Base-by-base conservation (phyloP, 139 green algal genomes). In the Micractinium conductrix region DNA sequence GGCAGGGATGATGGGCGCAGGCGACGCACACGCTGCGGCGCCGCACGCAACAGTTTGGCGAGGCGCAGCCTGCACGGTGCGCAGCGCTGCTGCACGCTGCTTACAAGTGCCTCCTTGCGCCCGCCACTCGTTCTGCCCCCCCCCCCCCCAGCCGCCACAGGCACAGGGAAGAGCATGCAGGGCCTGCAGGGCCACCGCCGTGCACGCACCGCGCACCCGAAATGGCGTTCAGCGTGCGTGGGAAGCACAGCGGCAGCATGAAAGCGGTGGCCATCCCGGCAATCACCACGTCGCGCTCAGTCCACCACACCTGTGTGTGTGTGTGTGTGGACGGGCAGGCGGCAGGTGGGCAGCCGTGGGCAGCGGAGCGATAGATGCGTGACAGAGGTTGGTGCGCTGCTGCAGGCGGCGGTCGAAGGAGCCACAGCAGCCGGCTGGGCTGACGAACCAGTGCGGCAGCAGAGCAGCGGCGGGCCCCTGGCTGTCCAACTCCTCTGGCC, bases 221-320 rank as follows among this genome's bases (percentile, higher is more conserved):
- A 14, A 84, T 84, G 37, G 83, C 83, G 35, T 67, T 53, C 63
- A 81, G 60, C 6, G 65, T 89, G 78, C 65, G 86, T 17, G 90
- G 89, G 69, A 95, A 89, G 88, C 93, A 96, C 67, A 96, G 80
- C 0, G 91, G 90, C 75, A 92, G 69, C 73, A 92, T 83, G 19
- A 93, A 80, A 0, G 84, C 5, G 33, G 86, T 1, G 0, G 85
- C 79, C 10, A 91, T 10, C 1, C 50, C 38, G 0, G 74, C 55
- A 48, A 94, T 87, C 38, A 95, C 74, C 21, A 75, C 5, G 3
- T 82, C 35, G 12, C 92, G 71, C 10, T 44, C 33, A 9, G 79
- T 78, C 75, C 75, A 81, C 75, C 75, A 81, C 37, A 58, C 37
- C 75, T 81, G 75, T 37, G 0, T 16, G 14, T 24, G 22, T 24